Percentiles rank a stretch among this genome's conserved stretches.
These are phyloP conservation scores for Collybiopsis confluens DNA, from an alignment of 768 basidiomycete species.

Conservation along the genomic window DNA sequence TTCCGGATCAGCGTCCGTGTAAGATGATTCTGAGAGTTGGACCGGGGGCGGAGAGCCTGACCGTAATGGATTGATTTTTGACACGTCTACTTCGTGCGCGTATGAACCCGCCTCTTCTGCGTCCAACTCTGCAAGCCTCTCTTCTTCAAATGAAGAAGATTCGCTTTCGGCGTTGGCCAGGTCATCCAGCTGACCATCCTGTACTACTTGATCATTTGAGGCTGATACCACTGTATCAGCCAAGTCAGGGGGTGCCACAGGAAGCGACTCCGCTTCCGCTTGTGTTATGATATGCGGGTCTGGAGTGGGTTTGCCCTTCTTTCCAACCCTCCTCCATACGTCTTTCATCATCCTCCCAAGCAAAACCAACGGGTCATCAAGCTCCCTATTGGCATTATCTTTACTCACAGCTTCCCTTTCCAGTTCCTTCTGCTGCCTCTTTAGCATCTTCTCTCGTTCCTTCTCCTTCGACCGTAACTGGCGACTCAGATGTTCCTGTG, in stretches of 20 bases:
- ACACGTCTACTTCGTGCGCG: constrained; percentile 1
- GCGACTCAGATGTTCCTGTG: constrained; percentile 26
- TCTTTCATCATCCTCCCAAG: constrained; percentile 51
- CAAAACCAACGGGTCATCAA: constrained; percentile 39
- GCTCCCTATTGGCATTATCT: constrained; percentile 19
- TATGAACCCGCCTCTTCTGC: neutral
- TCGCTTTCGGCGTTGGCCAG: neutral
- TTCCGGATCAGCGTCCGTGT: constrained; percentile 43
- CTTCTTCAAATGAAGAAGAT: neutral
- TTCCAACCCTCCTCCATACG: constrained; percentile 47
- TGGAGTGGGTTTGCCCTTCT: constrained; percentile 11
- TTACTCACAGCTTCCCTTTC: constrained; percentile 9
- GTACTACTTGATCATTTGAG: neutral
- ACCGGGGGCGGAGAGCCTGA: constrained; percentile 2
- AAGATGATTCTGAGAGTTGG: no score
- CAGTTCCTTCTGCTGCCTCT: constrained; percentile 8
- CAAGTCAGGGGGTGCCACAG: neutral
- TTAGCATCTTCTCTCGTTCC: constrained; percentile 14
- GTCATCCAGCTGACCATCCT: neutral
- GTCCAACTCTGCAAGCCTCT: neutral
- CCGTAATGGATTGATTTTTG: neutral
- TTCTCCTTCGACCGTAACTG: constrained; percentile 18
- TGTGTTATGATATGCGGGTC: neutral
- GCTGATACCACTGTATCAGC: neutral
- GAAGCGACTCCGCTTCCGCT: neutral